phyloP scores from a whole-genome alignment of 1,284 basidiomycete species.

The Mrakiaceae sp. region DNA sequence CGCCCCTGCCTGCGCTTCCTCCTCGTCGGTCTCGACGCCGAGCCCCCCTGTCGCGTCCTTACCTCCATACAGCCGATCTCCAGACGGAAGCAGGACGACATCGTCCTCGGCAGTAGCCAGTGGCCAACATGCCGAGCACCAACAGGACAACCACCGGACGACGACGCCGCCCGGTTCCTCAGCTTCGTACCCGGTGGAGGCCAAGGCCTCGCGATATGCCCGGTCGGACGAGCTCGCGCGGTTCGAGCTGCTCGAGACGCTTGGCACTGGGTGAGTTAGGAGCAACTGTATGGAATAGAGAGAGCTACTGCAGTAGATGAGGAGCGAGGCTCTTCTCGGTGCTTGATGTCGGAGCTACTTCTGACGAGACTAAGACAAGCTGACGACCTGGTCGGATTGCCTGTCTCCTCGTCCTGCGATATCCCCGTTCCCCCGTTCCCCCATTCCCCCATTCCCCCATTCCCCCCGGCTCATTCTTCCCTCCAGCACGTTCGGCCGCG shows the following conservation, averaged over 20 bases:
- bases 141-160: no score
- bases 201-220: not conserved
- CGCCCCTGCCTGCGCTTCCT: no score
- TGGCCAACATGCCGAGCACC: no score
- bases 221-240: slow-evolving; percentile 8
- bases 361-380: not conserved
- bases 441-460: not conserved
- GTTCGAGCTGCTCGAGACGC: slow-evolving; percentile 15
- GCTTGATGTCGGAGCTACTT: not conserved
- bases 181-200: no score
- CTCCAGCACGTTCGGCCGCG: slow-evolving; percentile 35
- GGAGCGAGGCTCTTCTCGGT: not conserved
- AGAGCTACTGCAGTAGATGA: not conserved
- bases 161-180: no score
- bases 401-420: no score
- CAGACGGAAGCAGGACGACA: no score
- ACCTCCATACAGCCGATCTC: no score
- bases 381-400: not conserved
- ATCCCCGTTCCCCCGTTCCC: not conserved
- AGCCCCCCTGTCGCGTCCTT: no score
- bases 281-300: not conserved
- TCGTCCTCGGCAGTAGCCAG: no score
- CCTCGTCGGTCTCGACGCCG: no score
- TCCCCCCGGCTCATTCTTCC: not conserved
- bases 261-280: not conserved